Conservation (phyloP, 192 early-diverging fungal species). For the Pilaira anomala region DNA sequence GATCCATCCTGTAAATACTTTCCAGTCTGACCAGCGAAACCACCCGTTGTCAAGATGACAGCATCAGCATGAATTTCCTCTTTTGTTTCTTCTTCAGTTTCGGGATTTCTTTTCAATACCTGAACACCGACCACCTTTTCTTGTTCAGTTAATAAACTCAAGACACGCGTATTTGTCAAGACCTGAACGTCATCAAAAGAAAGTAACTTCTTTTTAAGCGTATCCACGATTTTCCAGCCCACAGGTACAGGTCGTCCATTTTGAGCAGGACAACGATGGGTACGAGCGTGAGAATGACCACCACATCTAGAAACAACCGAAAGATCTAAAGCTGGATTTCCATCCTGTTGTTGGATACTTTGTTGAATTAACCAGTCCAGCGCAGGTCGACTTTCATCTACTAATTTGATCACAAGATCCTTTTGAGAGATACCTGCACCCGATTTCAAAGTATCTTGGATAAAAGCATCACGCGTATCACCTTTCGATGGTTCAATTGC, state of each 20-base stretch:
- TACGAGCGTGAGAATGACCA: constrained; percentile 76
- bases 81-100: constrained; percentile 27
- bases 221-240: constrained; percentile 76
- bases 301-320: constrained; percentile 65
- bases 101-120: constrained; percentile 30
- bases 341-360: constrained; percentile 47
- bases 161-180: constrained; percentile 44
- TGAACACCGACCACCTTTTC: constrained; percentile 61
- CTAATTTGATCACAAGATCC: constrained; percentile 63
- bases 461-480: constrained; percentile 60
- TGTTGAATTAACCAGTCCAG: constrained; percentile 61
- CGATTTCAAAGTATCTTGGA: constrained; percentile 68
- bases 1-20: constrained; percentile 28
- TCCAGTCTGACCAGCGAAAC: constrained; percentile 74
- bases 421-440: constrained; percentile 60
- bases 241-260: constrained; percentile 48
- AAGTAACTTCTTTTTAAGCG: constrained; percentile 48
- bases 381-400: constrained; percentile 62
- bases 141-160: constrained; percentile 44
- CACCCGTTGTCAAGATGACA: constrained; percentile 77
- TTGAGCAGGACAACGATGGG: constrained; percentile 53
- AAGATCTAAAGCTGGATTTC: constrained; percentile 61
- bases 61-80: constrained; percentile 41
- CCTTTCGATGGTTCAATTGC: constrained; percentile 61
- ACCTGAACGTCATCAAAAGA: constrained; percentile 24